Conservation (phyloP, 208 protist species). For the Leishmania major region DNA sequence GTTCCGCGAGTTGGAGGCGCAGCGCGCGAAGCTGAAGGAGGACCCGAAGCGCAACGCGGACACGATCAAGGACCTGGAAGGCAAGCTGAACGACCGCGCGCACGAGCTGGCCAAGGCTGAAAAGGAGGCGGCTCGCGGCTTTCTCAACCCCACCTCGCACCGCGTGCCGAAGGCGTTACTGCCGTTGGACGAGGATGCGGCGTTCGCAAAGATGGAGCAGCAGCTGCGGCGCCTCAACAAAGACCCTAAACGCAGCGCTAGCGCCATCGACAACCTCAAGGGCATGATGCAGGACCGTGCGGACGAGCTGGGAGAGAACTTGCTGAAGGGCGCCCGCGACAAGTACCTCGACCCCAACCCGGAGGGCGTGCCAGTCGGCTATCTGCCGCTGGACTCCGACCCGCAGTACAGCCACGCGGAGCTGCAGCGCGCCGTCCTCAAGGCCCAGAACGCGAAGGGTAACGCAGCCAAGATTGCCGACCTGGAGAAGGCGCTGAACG, state of each 20-base stretch:
- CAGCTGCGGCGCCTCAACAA: slow-evolving; percentile 63
- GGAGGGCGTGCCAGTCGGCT: slow-evolving; percentile 53
- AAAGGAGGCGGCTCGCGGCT: slow-evolving; percentile 58
- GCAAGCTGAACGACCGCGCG: slow-evolving; percentile 71
- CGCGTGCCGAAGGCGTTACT: slow-evolving; percentile 65
- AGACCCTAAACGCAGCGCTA: slow-evolving; percentile 57
- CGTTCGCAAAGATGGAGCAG: slow-evolving; percentile 69
- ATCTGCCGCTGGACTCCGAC: slow-evolving; percentile 71
- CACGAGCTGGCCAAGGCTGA: slow-evolving; percentile 63
- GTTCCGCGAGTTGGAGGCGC: slow-evolving; percentile 62
- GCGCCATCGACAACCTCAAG: slow-evolving; percentile 67
- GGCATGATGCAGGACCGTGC: slow-evolving; percentile 77
- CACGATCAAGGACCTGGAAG: slow-evolving; percentile 60
- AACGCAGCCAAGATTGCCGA: slow-evolving; percentile 58
- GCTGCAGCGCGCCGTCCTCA: slow-evolving; percentile 67
- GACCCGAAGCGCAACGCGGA: slow-evolving; percentile 52
- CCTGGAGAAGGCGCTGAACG: slow-evolving; percentile 70
- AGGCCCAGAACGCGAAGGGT: slow-evolving; percentile 40
- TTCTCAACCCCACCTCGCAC: slow-evolving; percentile 56
- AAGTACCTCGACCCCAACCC: slow-evolving; percentile 71
- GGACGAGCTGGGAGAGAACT: slow-evolving; percentile 58
- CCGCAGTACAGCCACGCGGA: slow-evolving; percentile 59
- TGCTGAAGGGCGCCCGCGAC: slow-evolving; percentile 67
- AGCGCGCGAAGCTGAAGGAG: slow-evolving; percentile 72
- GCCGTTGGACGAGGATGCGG: slow-evolving; percentile 67